Percentiles rank a stretch among this genome's conserved stretches.
phyloP scores from a whole-genome alignment of 1,139 yeast genomes.

The Yamadazyma mexicana region DNA sequence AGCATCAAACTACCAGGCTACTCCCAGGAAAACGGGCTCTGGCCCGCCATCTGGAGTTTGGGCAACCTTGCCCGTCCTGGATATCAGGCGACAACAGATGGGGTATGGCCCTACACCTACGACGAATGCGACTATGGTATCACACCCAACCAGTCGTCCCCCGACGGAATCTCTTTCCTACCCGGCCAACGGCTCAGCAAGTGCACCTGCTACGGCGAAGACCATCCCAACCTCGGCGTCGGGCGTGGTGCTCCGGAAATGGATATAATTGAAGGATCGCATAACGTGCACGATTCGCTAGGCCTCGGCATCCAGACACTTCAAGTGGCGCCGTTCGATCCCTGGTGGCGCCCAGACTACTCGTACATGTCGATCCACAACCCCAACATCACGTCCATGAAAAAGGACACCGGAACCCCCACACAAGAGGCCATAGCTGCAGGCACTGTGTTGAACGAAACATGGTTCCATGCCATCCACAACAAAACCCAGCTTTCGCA shows the following conservation, averaged over 20 bases:
- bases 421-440: slow-evolving; percentile 33
- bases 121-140: slow-evolving; percentile 31
- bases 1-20: slow-evolving; percentile 25
- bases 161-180: slow-evolving; percentile 29
- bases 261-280: slow-evolving; percentile 31
- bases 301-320: slow-evolving; percentile 29
- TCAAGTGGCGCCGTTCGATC: slow-evolving; percentile 36
- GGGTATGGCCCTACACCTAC: slow-evolving; percentile 36
- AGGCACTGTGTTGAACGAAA: slow-evolving; percentile 21
- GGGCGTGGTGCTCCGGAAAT: slow-evolving; percentile 38
- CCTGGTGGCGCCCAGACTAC: slow-evolving; percentile 36
- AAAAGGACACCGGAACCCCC: slow-evolving; percentile 30
- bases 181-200: slow-evolving; percentile 31
- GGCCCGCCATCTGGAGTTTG: slow-evolving; percentile 37
- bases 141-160: slow-evolving; percentile 31
- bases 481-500: slow-evolving; percentile 11
- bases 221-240: slow-evolving; percentile 29
- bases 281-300: slow-evolving; percentile 17
- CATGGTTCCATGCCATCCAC: slow-evolving; percentile 22
- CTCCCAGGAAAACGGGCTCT: slow-evolving; percentile 25
- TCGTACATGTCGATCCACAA: slow-evolving; percentile 23
- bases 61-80: slow-evolving; percentile 35
- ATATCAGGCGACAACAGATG: slow-evolving; percentile 30
- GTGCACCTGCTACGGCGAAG: slow-evolving; percentile 28
- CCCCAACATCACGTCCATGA: slow-evolving; percentile 23